These are phyloP conservation scores for Pseudisothecium myosuroides DNA, from an alignment of 225 moss, liverwort and hornwort species.

Conservation along the genomic window DNA sequence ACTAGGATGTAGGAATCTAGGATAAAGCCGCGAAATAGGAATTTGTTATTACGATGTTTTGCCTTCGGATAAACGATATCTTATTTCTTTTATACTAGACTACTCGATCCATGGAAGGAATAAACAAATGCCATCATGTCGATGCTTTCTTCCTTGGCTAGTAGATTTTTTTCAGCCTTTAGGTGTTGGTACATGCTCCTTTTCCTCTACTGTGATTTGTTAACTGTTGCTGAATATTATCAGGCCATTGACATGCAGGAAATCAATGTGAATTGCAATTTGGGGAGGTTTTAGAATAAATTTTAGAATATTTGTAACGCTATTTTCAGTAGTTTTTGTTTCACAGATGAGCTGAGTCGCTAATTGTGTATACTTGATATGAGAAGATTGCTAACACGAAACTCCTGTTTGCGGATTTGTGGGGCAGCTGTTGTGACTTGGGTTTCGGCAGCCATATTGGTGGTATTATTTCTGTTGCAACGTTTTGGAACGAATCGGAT, in stretches of 20 bases:
- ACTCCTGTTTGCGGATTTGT: not conserved
- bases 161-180: not conserved
- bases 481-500: slow-evolving; percentile 59
- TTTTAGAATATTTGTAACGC: not conserved
- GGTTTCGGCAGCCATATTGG: slow-evolving; percentile 51
- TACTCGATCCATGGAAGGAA: not conserved
- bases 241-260: not conserved
- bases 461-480: slow-evolving; percentile 52
- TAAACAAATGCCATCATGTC: not conserved
- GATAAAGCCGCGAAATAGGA: not conserved
- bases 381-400: not conserved
- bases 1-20: not conserved
- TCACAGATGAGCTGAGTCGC: not conserved
- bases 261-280: not conserved
- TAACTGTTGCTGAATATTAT: not conserved
- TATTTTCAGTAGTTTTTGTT: not conserved
- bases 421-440: slow-evolving; percentile 57
- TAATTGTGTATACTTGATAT: not conserved
- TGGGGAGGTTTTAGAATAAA: not conserved
- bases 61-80: not conserved
- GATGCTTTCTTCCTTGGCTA: not conserved
- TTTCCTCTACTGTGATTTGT: not conserved
- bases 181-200: not conserved
- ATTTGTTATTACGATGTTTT: not conserved
- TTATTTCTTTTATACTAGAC: not conserved